Evolutionary conservation across 148 eudicot species (phyloP).

Genomic region (Nepenthes gracilis): DNA sequence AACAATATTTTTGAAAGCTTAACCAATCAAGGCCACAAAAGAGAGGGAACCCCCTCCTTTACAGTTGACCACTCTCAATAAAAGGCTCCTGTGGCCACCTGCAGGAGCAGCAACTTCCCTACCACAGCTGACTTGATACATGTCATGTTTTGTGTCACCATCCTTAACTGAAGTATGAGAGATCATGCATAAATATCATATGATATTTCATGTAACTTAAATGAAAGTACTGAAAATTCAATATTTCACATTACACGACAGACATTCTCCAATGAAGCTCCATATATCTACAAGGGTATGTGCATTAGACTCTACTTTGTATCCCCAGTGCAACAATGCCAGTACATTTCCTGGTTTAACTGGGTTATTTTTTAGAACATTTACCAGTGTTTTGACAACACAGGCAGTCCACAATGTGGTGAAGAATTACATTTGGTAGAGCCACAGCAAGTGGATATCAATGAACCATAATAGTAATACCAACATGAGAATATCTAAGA

Average conservation of each 20-base stretch:
- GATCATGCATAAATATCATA: too few species aligned
- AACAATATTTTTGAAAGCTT: neutral
- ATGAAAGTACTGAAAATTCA: too few species aligned
- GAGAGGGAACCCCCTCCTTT: neutral
- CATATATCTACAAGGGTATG: too few species aligned
- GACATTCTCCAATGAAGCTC: too few species aligned
- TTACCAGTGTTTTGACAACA: too few species aligned
- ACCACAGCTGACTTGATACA: slow-evolving; percentile 17
- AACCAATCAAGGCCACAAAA: neutral
- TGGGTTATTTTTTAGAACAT: too few species aligned
- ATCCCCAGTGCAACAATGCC: too few species aligned
- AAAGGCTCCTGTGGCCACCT: slow-evolving; percentile 34
- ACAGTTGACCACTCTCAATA: slow-evolving; percentile 30
- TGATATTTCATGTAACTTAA: too few species aligned
- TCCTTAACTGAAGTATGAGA: slow-evolving; percentile 22
- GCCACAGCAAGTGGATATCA: neutral
- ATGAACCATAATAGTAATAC: slow-evolving; percentile 16
- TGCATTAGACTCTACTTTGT: too few species aligned
- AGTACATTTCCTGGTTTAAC: too few species aligned
- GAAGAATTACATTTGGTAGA: neutral
- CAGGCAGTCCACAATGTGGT: too few species aligned
- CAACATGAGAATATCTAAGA: slow-evolving; percentile 38
- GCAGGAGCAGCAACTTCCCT: slow-evolving; percentile 24
- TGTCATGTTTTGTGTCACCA: slow-evolving; percentile 40
- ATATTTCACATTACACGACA: too few species aligned